Percentiles rank a stretch among this genome's conserved stretches.
phyloP scores from a whole-genome alignment of 1,284 basidiomycete species.

The Prillingera fragicola region DNA sequence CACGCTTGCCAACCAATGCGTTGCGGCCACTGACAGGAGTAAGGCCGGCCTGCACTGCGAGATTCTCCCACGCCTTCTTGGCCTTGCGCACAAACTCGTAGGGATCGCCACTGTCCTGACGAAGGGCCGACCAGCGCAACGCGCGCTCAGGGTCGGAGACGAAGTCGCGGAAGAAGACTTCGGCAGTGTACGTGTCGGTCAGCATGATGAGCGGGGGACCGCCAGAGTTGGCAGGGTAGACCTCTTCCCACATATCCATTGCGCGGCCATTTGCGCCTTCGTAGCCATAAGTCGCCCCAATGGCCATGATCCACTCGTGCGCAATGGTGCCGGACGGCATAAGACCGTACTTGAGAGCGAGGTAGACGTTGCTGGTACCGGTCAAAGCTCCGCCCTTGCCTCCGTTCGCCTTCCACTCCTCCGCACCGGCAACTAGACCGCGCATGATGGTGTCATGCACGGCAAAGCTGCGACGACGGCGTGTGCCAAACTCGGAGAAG shows the following conservation, averaged over 20 bases:
- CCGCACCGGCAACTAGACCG: constrained; percentile 61
- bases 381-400: constrained; percentile 55
- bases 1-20: constrained; percentile 56
- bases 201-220: constrained; percentile 64
- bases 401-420: constrained; percentile 50
- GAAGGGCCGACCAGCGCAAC: constrained; percentile 66
- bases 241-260: constrained; percentile 75
- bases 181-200: constrained; percentile 86
- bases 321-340: constrained; percentile 77
- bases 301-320: constrained; percentile 95
- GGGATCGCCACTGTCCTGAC: constrained; percentile 91
- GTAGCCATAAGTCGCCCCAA: constrained; percentile 78
- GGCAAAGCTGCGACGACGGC: constrained; percentile 72
- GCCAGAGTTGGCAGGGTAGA: constrained; percentile 56
- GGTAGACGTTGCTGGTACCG: constrained; percentile 86
- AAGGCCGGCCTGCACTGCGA: constrained; percentile 25
- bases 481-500: constrained; percentile 91
- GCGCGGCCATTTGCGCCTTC: constrained; percentile 65
- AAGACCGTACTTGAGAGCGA: constrained; percentile 68
- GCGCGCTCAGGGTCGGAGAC: constrained; percentile 58
- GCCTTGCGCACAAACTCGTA: constrained; percentile 67
- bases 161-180: constrained; percentile 76
- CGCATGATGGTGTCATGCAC: constrained; percentile 74
- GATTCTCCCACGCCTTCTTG: constrained; percentile 56
- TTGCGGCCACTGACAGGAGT: constrained; percentile 58